A percentile compares a stretch with the other conserved stretches of the same genome.
Conservation (phyloP, 1,284 basidiomycete species). For the Cryptococcus jaspeensis region DNA sequence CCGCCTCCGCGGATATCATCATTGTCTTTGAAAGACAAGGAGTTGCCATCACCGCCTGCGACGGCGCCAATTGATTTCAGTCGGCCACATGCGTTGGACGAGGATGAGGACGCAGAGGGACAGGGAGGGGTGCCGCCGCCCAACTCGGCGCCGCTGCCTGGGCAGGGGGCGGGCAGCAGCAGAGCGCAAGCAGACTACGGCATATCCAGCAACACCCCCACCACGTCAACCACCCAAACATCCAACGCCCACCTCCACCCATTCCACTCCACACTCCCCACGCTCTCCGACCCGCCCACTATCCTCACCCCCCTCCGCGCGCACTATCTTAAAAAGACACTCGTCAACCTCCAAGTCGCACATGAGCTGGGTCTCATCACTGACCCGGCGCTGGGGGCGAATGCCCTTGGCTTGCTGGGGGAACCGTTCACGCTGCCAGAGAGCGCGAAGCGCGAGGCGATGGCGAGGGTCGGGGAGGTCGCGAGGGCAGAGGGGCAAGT, state of each 20-base stretch:
- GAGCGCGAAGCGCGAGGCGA: constrained; percentile 56
- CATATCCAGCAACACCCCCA: neutral
- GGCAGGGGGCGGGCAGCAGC: too few relatives aligned
- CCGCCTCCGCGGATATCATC: constrained; percentile 26
- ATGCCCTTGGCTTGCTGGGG: constrained; percentile 80
- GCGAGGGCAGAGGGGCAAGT: constrained; percentile 22
- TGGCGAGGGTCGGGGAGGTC: constrained; percentile 24
- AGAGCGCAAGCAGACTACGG: too few relatives aligned
- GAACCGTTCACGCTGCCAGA: constrained; percentile 72
- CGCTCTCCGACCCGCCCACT: constrained; percentile 29
- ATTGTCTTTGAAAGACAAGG: neutral
- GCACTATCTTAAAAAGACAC: constrained; percentile 94
- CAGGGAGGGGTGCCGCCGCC: neutral
- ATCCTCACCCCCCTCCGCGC: constrained; percentile 77
- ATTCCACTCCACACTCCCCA: constrained; percentile 35
- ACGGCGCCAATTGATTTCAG: neutral
- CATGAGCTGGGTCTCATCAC: constrained; percentile 72
- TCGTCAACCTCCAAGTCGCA: constrained; percentile 79
- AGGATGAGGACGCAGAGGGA: too few relatives aligned
- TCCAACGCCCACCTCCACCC: constrained; percentile 39
- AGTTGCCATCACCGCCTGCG: constrained; percentile 9
- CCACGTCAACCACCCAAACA: constrained; percentile 5
- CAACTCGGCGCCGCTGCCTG: neutral
- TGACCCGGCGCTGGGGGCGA: constrained; percentile 59
- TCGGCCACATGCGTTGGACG: too few relatives aligned